phyloP scores from a whole-genome alignment of 1,284 basidiomycete genomes.

The Peniophora sp. region DNA sequence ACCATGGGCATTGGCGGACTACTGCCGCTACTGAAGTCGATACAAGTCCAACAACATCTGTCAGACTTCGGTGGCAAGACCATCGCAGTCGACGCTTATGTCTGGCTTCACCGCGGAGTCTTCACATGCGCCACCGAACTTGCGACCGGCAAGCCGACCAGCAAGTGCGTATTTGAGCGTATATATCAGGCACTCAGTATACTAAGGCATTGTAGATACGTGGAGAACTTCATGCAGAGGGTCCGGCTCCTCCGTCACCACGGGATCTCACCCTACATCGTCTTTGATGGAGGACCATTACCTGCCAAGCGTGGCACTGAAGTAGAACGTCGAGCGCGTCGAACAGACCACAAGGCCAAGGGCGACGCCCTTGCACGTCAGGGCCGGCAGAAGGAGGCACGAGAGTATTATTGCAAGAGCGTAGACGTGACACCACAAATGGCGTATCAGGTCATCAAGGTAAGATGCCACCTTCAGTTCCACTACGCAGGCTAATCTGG shows the following conservation, averaged over 20 bases:
- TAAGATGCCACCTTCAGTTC: slow-evolving; percentile 19
- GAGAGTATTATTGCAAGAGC: slow-evolving; percentile 86
- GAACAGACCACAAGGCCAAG: slow-evolving; percentile 58
- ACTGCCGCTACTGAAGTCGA: slow-evolving; percentile 86
- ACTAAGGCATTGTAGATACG: slow-evolving; percentile 55
- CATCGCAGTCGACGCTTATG: slow-evolving; percentile 84
- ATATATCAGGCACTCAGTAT: neutral
- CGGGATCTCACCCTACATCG: slow-evolving; percentile 84
- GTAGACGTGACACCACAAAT: slow-evolving; percentile 96
- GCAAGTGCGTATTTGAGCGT: slow-evolving; percentile 51
- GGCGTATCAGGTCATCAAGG: slow-evolving; percentile 97
- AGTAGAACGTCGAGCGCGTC: slow-evolving; percentile 65
- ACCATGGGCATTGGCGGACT: slow-evolving; percentile 92
- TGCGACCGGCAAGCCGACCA: slow-evolving; percentile 77
- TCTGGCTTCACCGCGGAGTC: slow-evolving; percentile 95
- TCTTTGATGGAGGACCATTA: slow-evolving; percentile 94
- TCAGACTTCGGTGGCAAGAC: slow-evolving; percentile 79
- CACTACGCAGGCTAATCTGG: slow-evolving; percentile 4
- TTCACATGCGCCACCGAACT: slow-evolving; percentile 90
- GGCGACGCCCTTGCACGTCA: slow-evolving; percentile 72
- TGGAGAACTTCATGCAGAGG: slow-evolving; percentile 92
- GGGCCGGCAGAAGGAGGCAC: slow-evolving; percentile 73
- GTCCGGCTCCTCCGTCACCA: slow-evolving; percentile 83
- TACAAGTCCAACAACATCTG: slow-evolving; percentile 72
- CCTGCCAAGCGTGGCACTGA: slow-evolving; percentile 94